phyloP scores from a whole-genome alignment of 78 protist species.

The Speleostelium caveatum region DNA sequence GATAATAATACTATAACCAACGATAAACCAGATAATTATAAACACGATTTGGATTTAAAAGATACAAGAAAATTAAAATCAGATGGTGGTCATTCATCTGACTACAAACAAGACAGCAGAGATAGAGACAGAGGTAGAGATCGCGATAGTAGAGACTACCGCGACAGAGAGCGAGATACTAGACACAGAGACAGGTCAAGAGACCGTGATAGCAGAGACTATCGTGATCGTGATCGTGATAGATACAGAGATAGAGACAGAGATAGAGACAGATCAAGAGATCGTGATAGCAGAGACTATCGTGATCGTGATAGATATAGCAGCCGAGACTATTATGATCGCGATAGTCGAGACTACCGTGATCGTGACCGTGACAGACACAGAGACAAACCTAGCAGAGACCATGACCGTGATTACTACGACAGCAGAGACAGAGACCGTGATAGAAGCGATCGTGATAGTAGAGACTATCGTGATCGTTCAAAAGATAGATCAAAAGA shows the following conservation, averaged over 20 bases:
- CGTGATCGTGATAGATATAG: slow-evolving; percentile 6
- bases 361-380: background rate
- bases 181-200: background rate
- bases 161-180: slow-evolving; percentile 19
- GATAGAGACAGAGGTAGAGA: slow-evolving; percentile 24
- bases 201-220: slow-evolving; percentile 6
- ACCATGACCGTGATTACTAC: background rate
- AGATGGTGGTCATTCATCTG: slow-evolving; percentile 7
- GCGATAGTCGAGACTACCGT: slow-evolving; percentile 3
- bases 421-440: background rate
- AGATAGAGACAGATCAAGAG: background rate
- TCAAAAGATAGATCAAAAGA: background rate
- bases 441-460: background rate
- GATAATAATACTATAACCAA: background rate
- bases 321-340: background rate
- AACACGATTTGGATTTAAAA: slow-evolving; percentile 55
- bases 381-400: slow-evolving; percentile 1
- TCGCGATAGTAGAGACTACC: background rate
- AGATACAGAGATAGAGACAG: background rate
- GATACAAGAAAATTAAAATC: background rate
- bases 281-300: background rate
- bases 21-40: background rate
- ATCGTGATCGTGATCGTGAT: background rate
- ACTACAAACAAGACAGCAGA: background rate
- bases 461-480: slow-evolving; percentile 2